Base-by-base conservation (phyloP, 148 eudicot genomes). In the Diospyros lotus region DNA sequence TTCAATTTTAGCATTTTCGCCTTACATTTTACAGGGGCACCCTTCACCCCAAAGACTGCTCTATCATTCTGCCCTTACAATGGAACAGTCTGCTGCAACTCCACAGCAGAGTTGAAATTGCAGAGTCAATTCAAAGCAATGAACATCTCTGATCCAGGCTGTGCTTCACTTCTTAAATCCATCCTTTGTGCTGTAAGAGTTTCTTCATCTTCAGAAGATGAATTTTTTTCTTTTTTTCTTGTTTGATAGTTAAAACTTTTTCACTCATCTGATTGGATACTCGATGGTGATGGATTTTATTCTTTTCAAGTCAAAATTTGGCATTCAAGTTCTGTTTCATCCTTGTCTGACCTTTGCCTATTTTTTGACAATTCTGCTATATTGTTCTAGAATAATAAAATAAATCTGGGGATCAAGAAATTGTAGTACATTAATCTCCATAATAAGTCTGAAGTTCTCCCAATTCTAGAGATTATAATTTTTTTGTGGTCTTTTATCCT, bases 161-260 rank as follows among this genome's bases (percentile, higher is more conserved):
- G 91, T 84, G 84, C 87, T 79, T 73, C 91, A 18, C 43, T 83
- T 56, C 9, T 88, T 54, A 83, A 78, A 82, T 83, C 87, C 18
- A 66, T 88, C 75, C 73, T 85, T 39, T 88, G 91, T 28, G 76
- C 91, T 68, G 91, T 88, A 83, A 84, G 84, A 42, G 10, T 58
- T 58, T n/a, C 15, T 50, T 10, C 50, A 64, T 52, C 72, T 53
- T n/a, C 51, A 72, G 40, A 75, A 28, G 28, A 28, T 0, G 28
- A 28, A 28, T 28, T 28, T 28, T 28, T 28, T 28, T 28, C 28
- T 28, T 28, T 28, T 28, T 28, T 28, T 28, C 28, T 28, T 28
- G 28, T 28, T 18, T 68, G 54, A 38, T 46, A 10, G 70, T 62
- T 9, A 41, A 56, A 58, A 48, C 12, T 72, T 14, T 62, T 66